A percentile compares a stretch with the other conserved stretches of the same genome.
Conservation (phyloP, 2,329 filamentous ascomycete genomes). For the Pestalotiopsis sp. region DNA sequence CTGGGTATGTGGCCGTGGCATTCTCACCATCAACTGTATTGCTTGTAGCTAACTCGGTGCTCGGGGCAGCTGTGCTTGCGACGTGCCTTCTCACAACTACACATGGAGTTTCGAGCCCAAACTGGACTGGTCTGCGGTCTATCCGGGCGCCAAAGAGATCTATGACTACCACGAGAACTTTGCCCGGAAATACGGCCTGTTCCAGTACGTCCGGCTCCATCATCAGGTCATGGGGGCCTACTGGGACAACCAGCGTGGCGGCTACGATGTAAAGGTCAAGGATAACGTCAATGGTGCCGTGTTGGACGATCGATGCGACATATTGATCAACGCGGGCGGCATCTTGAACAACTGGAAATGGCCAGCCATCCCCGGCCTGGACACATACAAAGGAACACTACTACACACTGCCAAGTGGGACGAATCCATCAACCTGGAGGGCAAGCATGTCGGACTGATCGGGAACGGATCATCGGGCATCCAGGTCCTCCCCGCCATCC, state of each 20-base stretch:
- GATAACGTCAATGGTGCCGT: constrained; percentile 34
- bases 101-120: constrained; percentile 52
- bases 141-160: constrained; percentile 45
- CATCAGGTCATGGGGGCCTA: constrained; percentile 15
- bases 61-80: constrained; percentile 42
- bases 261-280: constrained; percentile 38
- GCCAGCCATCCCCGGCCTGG: constrained; percentile 48
- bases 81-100: constrained; percentile 56
- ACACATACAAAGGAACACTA: constrained; percentile 47
- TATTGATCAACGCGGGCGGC: constrained; percentile 45
- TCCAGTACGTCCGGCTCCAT: constrained; percentile 30
- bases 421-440: constrained; percentile 37
- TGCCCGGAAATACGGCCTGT: constrained; percentile 36
- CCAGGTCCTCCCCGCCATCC: constrained; percentile 49
- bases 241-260: constrained; percentile 19
- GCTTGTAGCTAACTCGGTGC: not conserved
- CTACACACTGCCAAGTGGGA: constrained; percentile 49
- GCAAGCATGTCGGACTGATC: constrained; percentile 44
- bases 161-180: constrained; percentile 44
- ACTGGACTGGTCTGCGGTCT: constrained; percentile 42
- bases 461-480: constrained; percentile 46
- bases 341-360: constrained; percentile 54
- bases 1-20: constrained; percentile 31
- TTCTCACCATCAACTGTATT: not conserved
- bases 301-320: not conserved